Percentiles rank a stretch among this genome's conserved stretches.
These are phyloP conservation scores for Boechera retrofracta DNA, from an alignment of 345 rosid genomes.

Conservation along the genomic window DNA sequence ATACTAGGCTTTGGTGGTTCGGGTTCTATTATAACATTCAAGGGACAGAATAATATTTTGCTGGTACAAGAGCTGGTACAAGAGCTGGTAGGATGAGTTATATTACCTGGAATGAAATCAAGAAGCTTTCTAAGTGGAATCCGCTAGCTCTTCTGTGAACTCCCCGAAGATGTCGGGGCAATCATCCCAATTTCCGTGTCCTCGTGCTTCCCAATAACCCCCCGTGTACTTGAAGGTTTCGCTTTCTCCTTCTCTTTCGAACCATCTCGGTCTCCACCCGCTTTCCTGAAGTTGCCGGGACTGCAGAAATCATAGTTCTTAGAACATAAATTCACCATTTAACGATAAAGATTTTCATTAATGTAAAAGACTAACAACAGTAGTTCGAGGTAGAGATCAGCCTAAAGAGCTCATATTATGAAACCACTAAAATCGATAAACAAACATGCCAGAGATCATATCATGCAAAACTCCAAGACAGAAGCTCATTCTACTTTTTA, in stretches of 20 bases:
- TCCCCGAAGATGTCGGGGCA: conserved; percentile 89
- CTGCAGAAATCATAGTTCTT: conserved; percentile 44
- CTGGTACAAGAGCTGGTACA: neutral
- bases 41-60: neutral
- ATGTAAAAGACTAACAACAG: neutral
- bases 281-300: conserved; percentile 87
- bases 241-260: conserved; percentile 59
- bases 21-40: neutral
- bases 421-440: neutral
- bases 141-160: conserved; percentile 56
- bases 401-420: neutral
- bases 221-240: conserved; percentile 77
- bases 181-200: conserved; percentile 67
- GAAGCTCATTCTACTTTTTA: neutral
- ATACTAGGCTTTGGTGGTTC: neutral
- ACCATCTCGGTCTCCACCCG: conserved; percentile 98
- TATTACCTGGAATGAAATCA: conserved; percentile 29
- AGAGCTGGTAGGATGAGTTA: neutral
- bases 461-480: neutral
- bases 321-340: neutral
- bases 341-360: neutral
- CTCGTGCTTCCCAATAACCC: conserved; percentile 95
- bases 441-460: neutral
- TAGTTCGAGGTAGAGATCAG: neutral
- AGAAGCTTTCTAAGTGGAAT: conserved; percentile 43